A percentile compares a stretch with the other conserved stretches of the same genome.
Conservation (phyloP, 371 early-diverging fungal genomes). For the Apophysomyces variabilis region DNA sequence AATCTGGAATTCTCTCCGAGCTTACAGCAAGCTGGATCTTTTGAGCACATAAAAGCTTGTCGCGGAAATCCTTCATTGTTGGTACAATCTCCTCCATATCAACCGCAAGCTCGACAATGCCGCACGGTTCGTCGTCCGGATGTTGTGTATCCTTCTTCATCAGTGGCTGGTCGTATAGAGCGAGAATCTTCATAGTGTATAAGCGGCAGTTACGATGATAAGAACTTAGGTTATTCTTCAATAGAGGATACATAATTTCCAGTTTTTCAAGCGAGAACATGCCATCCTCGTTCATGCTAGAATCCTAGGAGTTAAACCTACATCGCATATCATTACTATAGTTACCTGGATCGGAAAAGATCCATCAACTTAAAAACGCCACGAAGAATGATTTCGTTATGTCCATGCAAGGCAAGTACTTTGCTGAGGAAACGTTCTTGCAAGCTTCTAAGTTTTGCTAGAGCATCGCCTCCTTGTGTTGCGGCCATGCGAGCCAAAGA, state of each 20-base stretch:
- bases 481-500: constrained; percentile 43
- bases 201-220: constrained; percentile 65
- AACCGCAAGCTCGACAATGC: constrained; percentile 57
- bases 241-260: constrained; percentile 49
- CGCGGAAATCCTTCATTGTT: constrained; percentile 71
- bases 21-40: constrained; percentile 63
- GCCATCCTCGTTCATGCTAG: constrained; percentile 36
- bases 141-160: constrained; percentile 51
- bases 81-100: constrained; percentile 68
- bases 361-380: constrained; percentile 60
- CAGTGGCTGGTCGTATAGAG: constrained; percentile 65
- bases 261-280: constrained; percentile 46
- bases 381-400: constrained; percentile 62
- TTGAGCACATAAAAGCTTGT: constrained; percentile 78
- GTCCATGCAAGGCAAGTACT: constrained; percentile 46
- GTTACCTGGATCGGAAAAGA: constrained; percentile 56
- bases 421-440: constrained; percentile 42
- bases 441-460: constrained; percentile 21
- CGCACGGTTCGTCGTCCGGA: constrained; percentile 36
- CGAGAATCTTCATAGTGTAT: constrained; percentile 74
- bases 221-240: constrained; percentile 67
- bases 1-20: constrained; percentile 62
- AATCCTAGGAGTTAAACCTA: not conserved
- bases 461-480: constrained; percentile 25
- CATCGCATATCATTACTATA: not conserved